A percentile compares a stretch with the other conserved stretches of the same genome.
Evolutionary conservation across 257 asterid genomes (phyloP).

Genomic region (Solanum sitiens): DNA sequence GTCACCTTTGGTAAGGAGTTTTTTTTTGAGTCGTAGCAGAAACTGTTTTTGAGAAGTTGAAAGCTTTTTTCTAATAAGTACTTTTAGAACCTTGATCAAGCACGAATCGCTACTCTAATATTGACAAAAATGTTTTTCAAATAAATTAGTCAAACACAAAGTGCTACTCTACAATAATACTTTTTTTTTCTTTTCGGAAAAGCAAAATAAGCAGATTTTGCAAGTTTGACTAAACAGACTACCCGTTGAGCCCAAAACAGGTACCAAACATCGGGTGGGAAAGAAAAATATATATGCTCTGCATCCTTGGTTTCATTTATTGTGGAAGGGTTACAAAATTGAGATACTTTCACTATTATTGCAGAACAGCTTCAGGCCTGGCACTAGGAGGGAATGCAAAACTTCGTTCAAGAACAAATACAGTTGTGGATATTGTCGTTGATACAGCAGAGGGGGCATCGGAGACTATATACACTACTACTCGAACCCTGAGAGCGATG

Average conservation of each 20-base stretch:
- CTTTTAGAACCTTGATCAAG: neutral
- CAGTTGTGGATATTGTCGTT: constrained; percentile 50
- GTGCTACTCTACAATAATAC: neutral
- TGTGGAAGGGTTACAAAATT: neutral
- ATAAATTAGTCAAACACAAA: neutral
- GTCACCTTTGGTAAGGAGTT: neutral
- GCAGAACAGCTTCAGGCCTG: constrained; percentile 59
- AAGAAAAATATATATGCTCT: neutral
- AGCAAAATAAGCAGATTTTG: neutral
- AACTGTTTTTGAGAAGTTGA: neutral
- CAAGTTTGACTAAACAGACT: neutral
- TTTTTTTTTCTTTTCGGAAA: neutral
- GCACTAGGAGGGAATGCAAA: constrained; percentile 66
- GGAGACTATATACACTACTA: constrained; percentile 41
- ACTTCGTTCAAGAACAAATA: constrained; percentile 50
- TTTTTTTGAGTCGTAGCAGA: neutral
- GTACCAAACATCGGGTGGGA: neutral
- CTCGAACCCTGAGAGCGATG: constrained; percentile 58
- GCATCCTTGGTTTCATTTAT: neutral
- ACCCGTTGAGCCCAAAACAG: neutral
- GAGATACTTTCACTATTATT: neutral
- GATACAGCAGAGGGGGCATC: constrained; percentile 79
- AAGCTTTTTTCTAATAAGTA: neutral
- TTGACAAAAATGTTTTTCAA: neutral
- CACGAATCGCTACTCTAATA: neutral